Evolutionary conservation across 306 rosid genomes (phyloP), one percentile per base, ranked within the genome.

Genomic region (Gastrolobium bilobum): DNA sequence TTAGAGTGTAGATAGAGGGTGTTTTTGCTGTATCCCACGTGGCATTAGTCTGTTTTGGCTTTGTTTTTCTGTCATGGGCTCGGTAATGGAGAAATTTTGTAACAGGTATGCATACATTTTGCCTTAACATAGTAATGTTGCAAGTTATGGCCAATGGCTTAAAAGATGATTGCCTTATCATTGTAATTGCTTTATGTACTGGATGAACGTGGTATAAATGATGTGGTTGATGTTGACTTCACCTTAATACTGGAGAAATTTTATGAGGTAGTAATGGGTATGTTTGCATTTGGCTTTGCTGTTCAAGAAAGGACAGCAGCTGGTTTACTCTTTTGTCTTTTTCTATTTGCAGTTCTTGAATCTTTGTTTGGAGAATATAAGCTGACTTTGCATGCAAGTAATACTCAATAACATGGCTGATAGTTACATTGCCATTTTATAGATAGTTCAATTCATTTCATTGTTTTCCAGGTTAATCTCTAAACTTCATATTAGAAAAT

Each of bases 121-220:
- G 29, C 4, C 30, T 11, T 4, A 34, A 2, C 7, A 33, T 56
- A 20, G 53, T 68, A 30, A 68, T 47, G 4, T 4, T 44, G 60
- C 47, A 60, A 75, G 54, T 43, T 33, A 14, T 58, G 33, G 47
- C 15, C 50, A 46, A 30, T 34, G 52, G 6, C 71, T 39, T 64
- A 26, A 13, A 37, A 34, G 35, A 65, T 65, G n/a, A 38, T 40
- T 65, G 30, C 48, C 20, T 65, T 20, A 4, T 35, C 46, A 13
- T 62, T 66, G 38, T 66, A 26, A 62, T 37, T 62, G 46, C 48
- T 38, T 2, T 38, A 9, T 2, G 69, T 10, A 26, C 6, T 31
- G 67, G 29, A 57, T 52, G 29, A 73, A 11, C 80, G 9, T 20
- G 72, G 54, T 46, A 46, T 67, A 39, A 44, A 20, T 44, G 20